Conservation (phyloP, 1,284 basidiomycete genomes). For the Cutaneotrichosporon spelunceum region DNA sequence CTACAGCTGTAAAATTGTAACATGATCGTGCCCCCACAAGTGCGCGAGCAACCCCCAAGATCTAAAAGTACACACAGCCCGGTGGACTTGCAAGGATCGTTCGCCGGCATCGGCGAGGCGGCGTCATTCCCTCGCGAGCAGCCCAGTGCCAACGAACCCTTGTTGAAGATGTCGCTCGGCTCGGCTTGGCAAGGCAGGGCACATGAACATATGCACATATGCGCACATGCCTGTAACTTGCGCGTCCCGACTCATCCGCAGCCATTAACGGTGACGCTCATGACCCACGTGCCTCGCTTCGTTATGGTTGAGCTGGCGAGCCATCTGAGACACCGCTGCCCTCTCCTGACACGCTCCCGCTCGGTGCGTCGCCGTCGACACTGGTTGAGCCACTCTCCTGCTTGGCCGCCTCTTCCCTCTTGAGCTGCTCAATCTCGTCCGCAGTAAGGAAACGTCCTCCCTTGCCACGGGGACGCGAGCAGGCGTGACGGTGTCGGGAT, state of each 20-base stretch:
- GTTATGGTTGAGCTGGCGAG: not conserved
- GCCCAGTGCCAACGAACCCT: not conserved
- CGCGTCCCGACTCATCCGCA: not conserved
- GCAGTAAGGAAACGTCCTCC: conserved; percentile 95
- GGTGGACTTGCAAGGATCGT: conserved; percentile 12
- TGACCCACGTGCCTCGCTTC: not conserved
- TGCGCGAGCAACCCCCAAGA: not conserved
- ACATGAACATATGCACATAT: no score
- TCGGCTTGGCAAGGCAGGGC: not conserved
- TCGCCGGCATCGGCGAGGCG: not conserved
- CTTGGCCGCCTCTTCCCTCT: conserved; percentile 45
- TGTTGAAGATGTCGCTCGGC: not conserved
- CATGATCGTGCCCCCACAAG: conserved; percentile 8
- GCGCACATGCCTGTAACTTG: not conserved
- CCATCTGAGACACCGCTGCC: not conserved
- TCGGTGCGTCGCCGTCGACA: conserved; percentile 4
- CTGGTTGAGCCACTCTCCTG: conserved; percentile 10
- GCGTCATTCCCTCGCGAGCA: not conserved
- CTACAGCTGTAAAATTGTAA: conserved; percentile 12
- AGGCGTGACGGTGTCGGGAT: conserved; percentile 94
- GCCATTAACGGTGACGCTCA: not conserved
- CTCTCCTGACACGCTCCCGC: conserved; percentile 5
- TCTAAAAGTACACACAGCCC: conserved; percentile 25
- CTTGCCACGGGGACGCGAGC: conserved; percentile 91
- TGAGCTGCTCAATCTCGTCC: conserved; percentile 67